phyloP scores from a whole-genome alignment of 345 rosid genomes.

The Aquilaria malaccensis region DNA sequence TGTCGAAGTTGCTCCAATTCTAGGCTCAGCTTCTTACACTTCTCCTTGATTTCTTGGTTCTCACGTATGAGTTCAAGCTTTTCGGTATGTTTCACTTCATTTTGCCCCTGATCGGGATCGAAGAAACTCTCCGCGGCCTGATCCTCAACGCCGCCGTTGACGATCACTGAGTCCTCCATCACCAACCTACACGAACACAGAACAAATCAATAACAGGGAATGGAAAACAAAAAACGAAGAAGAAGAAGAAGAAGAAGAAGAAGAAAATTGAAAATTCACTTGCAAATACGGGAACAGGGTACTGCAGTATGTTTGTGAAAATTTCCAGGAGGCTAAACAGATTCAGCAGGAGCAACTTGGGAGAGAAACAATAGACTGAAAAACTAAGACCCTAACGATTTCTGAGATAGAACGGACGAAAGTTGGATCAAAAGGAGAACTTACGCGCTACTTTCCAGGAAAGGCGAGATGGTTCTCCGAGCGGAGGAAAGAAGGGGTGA shows the following conservation, averaged over 20 bases:
- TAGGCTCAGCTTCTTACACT: conserved; percentile 16
- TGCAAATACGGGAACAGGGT: no score
- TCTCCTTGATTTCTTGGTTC: conserved; percentile 33
- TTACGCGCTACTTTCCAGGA: not conserved
- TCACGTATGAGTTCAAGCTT: conserved; percentile 34
- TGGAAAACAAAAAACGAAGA: not conserved
- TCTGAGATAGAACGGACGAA: not conserved
- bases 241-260: not conserved
- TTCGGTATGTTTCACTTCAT: conserved; percentile 25
- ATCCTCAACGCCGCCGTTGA: conserved; percentile 32
- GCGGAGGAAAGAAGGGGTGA: not conserved
- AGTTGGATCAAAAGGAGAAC: not conserved
- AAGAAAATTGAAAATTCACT: no score
- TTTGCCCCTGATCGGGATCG: conserved; percentile 25
- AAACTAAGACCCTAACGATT: not conserved
- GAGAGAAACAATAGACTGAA: not conserved
- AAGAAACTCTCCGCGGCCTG: conserved; percentile 26
- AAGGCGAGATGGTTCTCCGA: not conserved
- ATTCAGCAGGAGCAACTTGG: not conserved
- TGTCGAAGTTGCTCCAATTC: conserved; percentile 39
- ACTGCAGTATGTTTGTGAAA: no score
- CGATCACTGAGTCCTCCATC: conserved; percentile 40
- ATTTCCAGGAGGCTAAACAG: no score
- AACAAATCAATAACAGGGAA: not conserved
- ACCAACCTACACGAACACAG: conserved; percentile 6